Evolutionary conservation across 345 rosid species (phyloP).

Genomic region (Reutealis trisperma): DNA sequence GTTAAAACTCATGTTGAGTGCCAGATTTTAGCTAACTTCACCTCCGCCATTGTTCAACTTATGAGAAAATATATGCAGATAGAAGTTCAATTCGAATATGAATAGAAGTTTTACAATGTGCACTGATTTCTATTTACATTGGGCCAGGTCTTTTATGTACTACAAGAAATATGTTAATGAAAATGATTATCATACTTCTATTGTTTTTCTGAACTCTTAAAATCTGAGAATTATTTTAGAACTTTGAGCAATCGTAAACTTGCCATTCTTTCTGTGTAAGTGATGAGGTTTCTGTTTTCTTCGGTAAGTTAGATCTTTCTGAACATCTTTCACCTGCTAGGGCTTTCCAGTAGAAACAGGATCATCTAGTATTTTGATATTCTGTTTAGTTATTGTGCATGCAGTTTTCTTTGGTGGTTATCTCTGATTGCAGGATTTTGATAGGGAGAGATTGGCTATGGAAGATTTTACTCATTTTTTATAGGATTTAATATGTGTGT

Average conservation of each 20-base stretch:
- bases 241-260: neutral
- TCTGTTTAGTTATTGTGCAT: neutral
- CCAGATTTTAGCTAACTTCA: slow-evolving; percentile 64
- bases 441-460: no score
- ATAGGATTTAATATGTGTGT: no score
- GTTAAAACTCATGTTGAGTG: slow-evolving; percentile 62
- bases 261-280: neutral
- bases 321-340: neutral
- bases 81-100: slow-evolving; percentile 70
- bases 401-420: neutral
- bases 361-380: neutral
- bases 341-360: neutral
- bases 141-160: neutral
- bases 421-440: no score
- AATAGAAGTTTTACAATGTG: slow-evolving; percentile 31
- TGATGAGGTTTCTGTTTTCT: neutral
- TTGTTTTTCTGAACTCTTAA: neutral
- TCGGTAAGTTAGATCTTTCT: neutral
- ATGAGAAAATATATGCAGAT: slow-evolving; percentile 72
- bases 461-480: no score
- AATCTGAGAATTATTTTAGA: neutral
- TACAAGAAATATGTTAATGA: neutral
- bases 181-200: neutral
- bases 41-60: slow-evolving; percentile 64
- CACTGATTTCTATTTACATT: neutral